Percentiles rank a stretch among this genome's conserved stretches.
These are phyloP conservation scores for Candida xyloterini DNA, from an alignment of 805 yeast species.

Conservation along the genomic window DNA sequence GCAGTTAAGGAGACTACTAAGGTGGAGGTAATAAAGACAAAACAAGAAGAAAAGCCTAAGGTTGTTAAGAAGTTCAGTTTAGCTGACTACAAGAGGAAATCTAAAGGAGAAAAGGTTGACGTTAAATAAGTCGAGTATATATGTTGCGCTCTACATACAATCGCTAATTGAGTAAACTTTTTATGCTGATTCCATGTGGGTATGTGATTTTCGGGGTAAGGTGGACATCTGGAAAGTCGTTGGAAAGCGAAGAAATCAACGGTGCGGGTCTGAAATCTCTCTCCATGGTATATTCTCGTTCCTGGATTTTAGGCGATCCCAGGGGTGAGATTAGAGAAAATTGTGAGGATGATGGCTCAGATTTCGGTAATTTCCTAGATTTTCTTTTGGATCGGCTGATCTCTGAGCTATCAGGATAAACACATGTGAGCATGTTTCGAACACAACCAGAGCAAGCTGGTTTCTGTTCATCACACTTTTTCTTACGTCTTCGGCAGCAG, in stretches of 20 bases:
- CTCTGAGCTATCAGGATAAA: conserved; percentile 30
- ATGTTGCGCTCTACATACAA: conserved; percentile 12
- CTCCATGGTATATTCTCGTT: conserved; percentile 9
- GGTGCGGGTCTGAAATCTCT: neutral
- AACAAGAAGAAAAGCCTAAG: conserved; percentile 30
- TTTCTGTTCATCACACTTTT: conserved; percentile 37
- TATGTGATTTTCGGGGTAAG: conserved; percentile 5
- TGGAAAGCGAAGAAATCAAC: neutral
- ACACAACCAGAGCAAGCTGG: conserved; percentile 37
- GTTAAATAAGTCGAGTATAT: neutral
- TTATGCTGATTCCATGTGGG: conserved; percentile 23
- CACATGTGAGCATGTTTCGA: conserved; percentile 33
- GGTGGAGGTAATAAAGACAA: conserved; percentile 9
- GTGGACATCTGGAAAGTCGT: conserved; percentile 2
- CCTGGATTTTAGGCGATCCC: conserved; percentile 25
- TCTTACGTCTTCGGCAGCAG: conserved; percentile 37
- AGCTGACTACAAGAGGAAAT: conserved; percentile 66
- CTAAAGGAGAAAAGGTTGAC: conserved; percentile 18
- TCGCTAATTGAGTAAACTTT: conserved; percentile 26
- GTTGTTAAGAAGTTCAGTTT: conserved; percentile 61
- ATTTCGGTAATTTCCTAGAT: conserved; percentile 2
- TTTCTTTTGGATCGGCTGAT: conserved; percentile 16
- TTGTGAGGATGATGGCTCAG: neutral
- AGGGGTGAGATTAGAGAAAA: conserved; percentile 25
- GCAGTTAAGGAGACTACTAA: conserved; percentile 10